Evolutionary conservation across 192 early-diverging fungal species (phyloP).

Genomic region (Entrophospora sp.): DNA sequence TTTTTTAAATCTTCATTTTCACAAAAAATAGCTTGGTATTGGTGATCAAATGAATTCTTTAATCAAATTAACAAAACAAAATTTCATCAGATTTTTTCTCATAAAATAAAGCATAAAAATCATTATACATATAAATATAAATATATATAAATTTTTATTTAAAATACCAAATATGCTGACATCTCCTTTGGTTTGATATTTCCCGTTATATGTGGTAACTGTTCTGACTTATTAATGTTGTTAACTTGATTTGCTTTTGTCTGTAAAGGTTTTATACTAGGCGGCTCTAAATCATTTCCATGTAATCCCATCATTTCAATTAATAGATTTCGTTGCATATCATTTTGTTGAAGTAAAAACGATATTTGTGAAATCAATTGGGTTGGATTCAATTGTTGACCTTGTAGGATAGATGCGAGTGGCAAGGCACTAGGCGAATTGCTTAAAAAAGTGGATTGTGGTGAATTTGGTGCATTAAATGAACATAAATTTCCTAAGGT

Average conservation of each 20-base stretch:
- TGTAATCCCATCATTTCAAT: slow-evolving; percentile 25
- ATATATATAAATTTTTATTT: background rate
- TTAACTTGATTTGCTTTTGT: too few species aligned
- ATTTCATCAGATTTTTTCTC: background rate
- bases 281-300: background rate
- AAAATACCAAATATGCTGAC: background rate
- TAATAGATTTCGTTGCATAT: slow-evolving; percentile 31
- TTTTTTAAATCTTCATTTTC: slow-evolving; percentile 22
- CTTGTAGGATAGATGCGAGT: slow-evolving; percentile 27
- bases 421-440: slow-evolving; percentile 32
- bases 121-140: background rate
- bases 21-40: slow-evolving; percentile 20
- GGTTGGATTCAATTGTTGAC: slow-evolving; percentile 8
- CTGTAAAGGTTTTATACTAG: background rate
- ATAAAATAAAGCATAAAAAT: slow-evolving; percentile 1
- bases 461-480: slow-evolving; percentile 22
- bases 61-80: slow-evolving; percentile 7
- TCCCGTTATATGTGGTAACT: background rate
- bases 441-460: slow-evolving; percentile 18
- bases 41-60: slow-evolving; percentile 21
- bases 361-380: slow-evolving; percentile 29
- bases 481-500: background rate
- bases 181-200: background rate
- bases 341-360: slow-evolving; percentile 38
- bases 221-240: background rate